phyloP scores from a whole-genome alignment of 2,329 filamentous ascomycete genomes.

The Curvularia hawaiiensis region DNA sequence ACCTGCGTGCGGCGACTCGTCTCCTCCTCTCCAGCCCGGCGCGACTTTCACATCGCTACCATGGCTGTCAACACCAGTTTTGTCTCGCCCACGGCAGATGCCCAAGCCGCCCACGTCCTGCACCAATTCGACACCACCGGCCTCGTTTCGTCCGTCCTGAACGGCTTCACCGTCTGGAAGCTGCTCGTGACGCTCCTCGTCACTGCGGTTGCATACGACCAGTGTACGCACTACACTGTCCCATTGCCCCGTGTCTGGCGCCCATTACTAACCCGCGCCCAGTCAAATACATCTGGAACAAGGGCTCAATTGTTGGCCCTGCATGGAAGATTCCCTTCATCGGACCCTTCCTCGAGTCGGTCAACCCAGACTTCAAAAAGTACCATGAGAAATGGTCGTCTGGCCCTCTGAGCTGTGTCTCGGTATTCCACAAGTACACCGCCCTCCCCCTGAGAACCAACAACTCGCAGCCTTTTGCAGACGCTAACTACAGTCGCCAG shows the following conservation, averaged over 20 bases:
- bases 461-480: neutral
- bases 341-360: conserved; percentile 91
- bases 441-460: neutral
- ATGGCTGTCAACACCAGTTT: conserved; percentile 48
- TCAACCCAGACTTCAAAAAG: conserved; percentile 88
- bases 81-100: conserved; percentile 48
- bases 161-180: conserved; percentile 38
- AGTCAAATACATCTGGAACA: conserved; percentile 55
- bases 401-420: conserved; percentile 92
- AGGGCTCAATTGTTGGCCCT: conserved; percentile 55
- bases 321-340: conserved; percentile 60
- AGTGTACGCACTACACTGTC: conserved; percentile 66
- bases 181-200: conserved; percentile 66
- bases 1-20: conserved; percentile 12
- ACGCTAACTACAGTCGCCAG: conserved; percentile 53
- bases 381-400: conserved; percentile 94
- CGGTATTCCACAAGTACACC: conserved; percentile 94
- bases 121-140: conserved; percentile 39
- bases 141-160: conserved; percentile 39
- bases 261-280: conserved; percentile 49
- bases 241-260: neutral
- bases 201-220: conserved; percentile 83
- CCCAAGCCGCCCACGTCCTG: conserved; percentile 41
- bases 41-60: conserved; percentile 7
- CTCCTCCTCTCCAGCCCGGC: conserved; percentile 6